Evolutionary conservation across 441 rosid genomes (phyloP).

Genomic region (Arabidopsis hybrid): DNA sequence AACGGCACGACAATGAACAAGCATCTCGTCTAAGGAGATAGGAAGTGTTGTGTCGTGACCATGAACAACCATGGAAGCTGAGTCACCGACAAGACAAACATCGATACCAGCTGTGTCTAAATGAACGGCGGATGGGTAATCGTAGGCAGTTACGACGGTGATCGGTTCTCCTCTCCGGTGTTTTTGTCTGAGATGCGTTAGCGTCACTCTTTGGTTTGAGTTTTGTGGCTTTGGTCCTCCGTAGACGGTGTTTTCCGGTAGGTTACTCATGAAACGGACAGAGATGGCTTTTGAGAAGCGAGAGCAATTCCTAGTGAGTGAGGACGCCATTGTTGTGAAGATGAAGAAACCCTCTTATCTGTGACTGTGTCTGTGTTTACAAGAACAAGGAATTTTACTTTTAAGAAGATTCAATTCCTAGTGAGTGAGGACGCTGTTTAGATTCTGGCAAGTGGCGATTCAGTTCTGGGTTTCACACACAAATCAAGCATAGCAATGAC

Average conservation of each 20-base stretch:
- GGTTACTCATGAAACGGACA: neutral
- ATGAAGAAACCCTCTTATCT: neutral
- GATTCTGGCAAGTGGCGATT: neutral
- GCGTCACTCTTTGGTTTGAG: constrained; percentile 2
- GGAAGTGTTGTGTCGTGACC: neutral
- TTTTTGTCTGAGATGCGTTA: neutral
- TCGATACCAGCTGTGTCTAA: neutral
- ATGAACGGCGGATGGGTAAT: constrained; percentile 5
- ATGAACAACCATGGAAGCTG: neutral
- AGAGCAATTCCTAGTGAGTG: neutral
- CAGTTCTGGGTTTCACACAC: neutral
- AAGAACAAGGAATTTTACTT: neutral
- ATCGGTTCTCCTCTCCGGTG: neutral
- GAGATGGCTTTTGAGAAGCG: neutral
- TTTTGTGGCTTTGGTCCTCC: constrained; percentile 5
- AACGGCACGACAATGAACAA: neutral
- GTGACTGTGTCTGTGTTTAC: neutral
- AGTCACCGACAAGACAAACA: constrained; percentile 4
- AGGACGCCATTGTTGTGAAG: neutral
- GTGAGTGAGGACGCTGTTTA: too few species aligned
- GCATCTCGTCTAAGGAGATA: constrained; percentile 6
- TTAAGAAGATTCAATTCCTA: neutral
- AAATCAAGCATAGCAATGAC: neutral
- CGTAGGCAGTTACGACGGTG: neutral
- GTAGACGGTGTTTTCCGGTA: constrained; percentile 1